Conservation (phyloP, 140 eudicot genomes). For the Senecio squalidus region DNA sequence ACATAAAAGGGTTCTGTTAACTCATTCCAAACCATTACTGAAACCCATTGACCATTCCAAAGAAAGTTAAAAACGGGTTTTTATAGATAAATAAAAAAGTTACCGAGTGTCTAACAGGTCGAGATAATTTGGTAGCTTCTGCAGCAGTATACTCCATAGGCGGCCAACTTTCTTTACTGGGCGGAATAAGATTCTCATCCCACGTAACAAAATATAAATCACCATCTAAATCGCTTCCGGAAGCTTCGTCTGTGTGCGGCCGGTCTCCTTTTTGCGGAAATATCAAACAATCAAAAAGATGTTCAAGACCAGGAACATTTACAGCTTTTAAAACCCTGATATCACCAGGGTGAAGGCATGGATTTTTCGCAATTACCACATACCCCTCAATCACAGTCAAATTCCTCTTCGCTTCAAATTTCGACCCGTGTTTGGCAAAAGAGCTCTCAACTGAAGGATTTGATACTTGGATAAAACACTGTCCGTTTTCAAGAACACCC, state of each 20-base stretch:
- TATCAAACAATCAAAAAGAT: constrained; percentile 71
- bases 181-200: constrained; percentile 84
- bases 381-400: constrained; percentile 55
- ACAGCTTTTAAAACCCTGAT: constrained; percentile 76
- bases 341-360: constrained; percentile 91
- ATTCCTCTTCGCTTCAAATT: constrained; percentile 41
- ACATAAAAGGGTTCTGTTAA: no score
- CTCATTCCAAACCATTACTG: no score
- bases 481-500: constrained; percentile 71
- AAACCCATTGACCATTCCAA: no score
- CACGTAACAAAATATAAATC: constrained; percentile 82
- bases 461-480: constrained; percentile 83
- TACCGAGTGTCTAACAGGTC: constrained; percentile 49
- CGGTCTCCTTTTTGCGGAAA: constrained; percentile 96
- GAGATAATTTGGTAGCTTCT: constrained; percentile 35
- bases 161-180: constrained; percentile 58
- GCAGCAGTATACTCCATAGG: constrained; percentile 88
- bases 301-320: constrained; percentile 58
- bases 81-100: background rate
- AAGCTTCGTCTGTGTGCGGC: constrained; percentile 89
- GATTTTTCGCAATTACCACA: constrained; percentile 86
- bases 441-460: constrained; percentile 56
- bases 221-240: constrained; percentile 85
- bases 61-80: background rate
- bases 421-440: constrained; percentile 68